phyloP scores from a whole-genome alignment of 129 eudicot species.

The Ambrosia artemisiifolia region DNA sequence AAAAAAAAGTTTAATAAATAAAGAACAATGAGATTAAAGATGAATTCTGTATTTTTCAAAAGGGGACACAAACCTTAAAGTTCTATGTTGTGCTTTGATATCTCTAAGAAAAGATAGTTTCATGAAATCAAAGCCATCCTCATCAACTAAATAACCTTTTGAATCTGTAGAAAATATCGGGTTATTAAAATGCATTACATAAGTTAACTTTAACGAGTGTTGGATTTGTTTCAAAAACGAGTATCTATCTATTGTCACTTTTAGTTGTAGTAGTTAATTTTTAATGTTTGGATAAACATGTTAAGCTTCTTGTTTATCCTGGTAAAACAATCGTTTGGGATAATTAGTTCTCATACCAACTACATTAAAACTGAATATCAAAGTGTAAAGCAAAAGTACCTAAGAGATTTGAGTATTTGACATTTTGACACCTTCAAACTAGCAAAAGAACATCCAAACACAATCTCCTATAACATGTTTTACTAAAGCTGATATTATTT shows the following conservation, averaged over 20 bases:
- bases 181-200: background rate
- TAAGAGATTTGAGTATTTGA: no score
- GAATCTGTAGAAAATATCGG: slow-evolving; percentile 54
- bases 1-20: background rate
- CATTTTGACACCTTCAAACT: no score
- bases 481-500: no score
- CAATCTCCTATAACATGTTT: no score
- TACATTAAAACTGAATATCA: no score
- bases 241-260: background rate
- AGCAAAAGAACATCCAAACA: no score
- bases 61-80: slow-evolving; percentile 67
- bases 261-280: background rate
- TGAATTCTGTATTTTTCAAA: background rate
- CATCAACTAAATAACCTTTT: slow-evolving; percentile 96
- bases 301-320: background rate
- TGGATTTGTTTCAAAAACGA: background rate
- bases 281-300: background rate
- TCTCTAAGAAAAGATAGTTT: slow-evolving; percentile 85
- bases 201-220: no score
- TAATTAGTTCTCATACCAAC: no score
- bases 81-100: slow-evolving; percentile 85
- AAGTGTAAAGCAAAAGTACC: no score
- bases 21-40: slow-evolving; percentile 1
- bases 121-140: slow-evolving; percentile 91
- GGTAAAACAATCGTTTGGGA: no score